Evolutionary conservation across 441 rosid species (phyloP), one percentile per base, ranked within the genome.

Genomic region (Francoa sonchifolia): DNA sequence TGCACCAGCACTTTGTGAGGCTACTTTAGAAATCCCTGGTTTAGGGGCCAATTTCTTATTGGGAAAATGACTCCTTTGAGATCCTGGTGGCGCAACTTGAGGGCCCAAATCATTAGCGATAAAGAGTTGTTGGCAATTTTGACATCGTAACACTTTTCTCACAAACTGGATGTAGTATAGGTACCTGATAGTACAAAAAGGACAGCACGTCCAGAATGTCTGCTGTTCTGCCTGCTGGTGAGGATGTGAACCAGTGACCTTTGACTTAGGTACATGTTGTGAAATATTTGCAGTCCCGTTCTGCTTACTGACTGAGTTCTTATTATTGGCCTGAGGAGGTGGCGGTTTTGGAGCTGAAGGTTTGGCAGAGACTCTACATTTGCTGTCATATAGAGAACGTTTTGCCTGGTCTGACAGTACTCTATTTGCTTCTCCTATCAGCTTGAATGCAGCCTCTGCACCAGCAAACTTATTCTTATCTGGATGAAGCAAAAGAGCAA

Each of bases 371-470:
- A 47, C 51, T 50, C 62, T 72, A 39, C 46, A 71, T 56, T 71
- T 75, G 26, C 46, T 11, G 57, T 79, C 88, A 31, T 64, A 76
- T 26, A 46, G 47, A 19, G 65, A 38, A 17, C 84, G 72, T 53
- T 44, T 64, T 0, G 8, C 43, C 38, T 20, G 52, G 57, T 79
- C 78, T 35, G 72, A 20, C 15, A 75, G 79, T 33, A 54, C 11
- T 60, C 67, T 70, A 28, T 70, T 35, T 7, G 80, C 88, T 62
- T 79, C 88, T 44, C 70, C 80, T 42, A 79, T 63, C 45, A 75
- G 46, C 69, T 79, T 79, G 37, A 79, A 79, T 68, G 83, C 88
- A 48, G 76, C 67, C 48, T 79, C 88, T 0, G 88, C 75, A 43
- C 83, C 83, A 49, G 65, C 33, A 52, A 65, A 61, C 34, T 72